A percentile compares a stretch with the other conserved stretches of the same genome.
phyloP scores from a whole-genome alignment of 352 stramenopile species.

The Blastocystis sp. region DNA sequence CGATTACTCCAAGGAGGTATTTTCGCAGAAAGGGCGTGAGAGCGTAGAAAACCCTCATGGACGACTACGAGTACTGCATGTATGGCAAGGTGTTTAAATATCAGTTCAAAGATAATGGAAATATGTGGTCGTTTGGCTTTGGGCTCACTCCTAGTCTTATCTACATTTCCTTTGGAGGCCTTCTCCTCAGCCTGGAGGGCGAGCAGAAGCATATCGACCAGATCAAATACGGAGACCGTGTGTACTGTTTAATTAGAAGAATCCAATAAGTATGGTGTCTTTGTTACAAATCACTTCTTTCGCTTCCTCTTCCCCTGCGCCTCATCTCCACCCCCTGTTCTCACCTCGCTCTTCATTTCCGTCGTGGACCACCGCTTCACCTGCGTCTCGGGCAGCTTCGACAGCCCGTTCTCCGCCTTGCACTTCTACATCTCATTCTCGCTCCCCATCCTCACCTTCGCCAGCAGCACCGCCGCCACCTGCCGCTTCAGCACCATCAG shows the following conservation, averaged over 20 bases:
- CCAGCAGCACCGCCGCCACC: constrained; percentile 5
- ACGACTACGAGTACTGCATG: constrained; percentile 70
- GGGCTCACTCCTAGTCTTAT: constrained; percentile 51
- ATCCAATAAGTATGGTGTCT: constrained; percentile 67
- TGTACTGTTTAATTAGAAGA: constrained; percentile 66
- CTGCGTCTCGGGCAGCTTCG: not conserved
- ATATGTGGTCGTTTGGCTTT: constrained; percentile 6
- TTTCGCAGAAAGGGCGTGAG: not conserved
- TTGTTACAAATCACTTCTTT: constrained; percentile 26
- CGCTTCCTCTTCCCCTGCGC: constrained; percentile 16
- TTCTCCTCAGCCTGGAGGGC: constrained; percentile 66
- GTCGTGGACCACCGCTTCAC: constrained; percentile 29
- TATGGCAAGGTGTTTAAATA: constrained; percentile 70
- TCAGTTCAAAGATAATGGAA: constrained; percentile 67
- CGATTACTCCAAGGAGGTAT: constrained; percentile 64
- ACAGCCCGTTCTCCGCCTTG: not conserved
- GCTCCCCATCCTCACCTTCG: not conserved
- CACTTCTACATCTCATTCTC: constrained; percentile 10
- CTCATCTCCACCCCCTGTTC: not conserved
- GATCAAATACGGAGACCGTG: constrained; percentile 64
- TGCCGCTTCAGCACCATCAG: constrained; percentile 9
- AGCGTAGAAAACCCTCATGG: constrained; percentile 56
- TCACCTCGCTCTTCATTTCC: constrained; percentile 25
- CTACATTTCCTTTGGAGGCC: constrained; percentile 64
- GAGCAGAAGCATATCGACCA: constrained; percentile 63